Evolutionary conservation across 1,139 yeast species (phyloP), one percentile per base, ranked within the genome.

Genomic region (Taphrina pruni): DNA sequence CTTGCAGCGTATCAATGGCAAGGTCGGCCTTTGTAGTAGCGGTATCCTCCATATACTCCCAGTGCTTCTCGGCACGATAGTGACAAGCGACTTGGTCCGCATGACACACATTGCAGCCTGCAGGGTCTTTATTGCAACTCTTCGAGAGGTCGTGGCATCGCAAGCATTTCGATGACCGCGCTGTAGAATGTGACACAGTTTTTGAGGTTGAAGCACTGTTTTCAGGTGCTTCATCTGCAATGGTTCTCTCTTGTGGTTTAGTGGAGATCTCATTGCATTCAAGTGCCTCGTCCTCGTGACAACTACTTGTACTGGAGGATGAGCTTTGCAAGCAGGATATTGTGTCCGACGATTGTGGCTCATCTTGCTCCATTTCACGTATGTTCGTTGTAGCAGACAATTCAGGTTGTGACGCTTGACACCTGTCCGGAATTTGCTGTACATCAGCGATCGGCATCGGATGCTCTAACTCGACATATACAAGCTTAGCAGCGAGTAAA

Each of bases 31-130:
- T 45, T 6, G 48, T 45, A 14, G 48, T 45, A 45, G 48, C 48
- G 48, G 48, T 45, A n/a, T 45, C 48, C 20, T 45, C 48, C 48
- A 45, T 45, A 17, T 45, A 45, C 48, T 45, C 48, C 48, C 48
- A 45, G n/a, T 45, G n/a, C 48, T 45, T 45, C 20, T 14, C 48
- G 20, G 48, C 48, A 2, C 17, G 48, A 45, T 45, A 45, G 12
- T n/a, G 8, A 45, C 48, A 45, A 45, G 48, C 20, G 20, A 45
- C 20, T 45, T 45, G n/a, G 20, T 12, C 48, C n/a, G n/a, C 48
- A 14, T 45, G 20, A 17, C 48, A 45, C 9, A 7, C n/a, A 45
- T 45, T 17, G n/a, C 48, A 45, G 20, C 48, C 48, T 14, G 48
- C 48, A n/a, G 48, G 20, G 48, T 45, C 48, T 1, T 45, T 45